These are phyloP conservation scores for Opeltia flavorubescens DNA, from an alignment of 495 filamentous ascomycete species.

Conservation along the genomic window DNA sequence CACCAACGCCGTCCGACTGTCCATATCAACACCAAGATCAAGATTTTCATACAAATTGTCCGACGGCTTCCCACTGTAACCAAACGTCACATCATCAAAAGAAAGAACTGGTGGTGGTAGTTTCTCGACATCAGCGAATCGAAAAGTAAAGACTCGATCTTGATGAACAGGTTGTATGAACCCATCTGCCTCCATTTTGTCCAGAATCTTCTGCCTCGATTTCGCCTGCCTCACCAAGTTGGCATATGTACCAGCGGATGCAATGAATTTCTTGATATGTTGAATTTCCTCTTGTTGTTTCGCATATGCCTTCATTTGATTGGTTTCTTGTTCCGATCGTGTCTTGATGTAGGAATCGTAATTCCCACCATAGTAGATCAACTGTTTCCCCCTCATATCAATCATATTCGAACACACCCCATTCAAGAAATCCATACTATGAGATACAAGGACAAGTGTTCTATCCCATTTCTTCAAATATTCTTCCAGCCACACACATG, in stretches of 20 bases:
- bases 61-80: constrained; percentile 76
- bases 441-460: constrained; percentile 92
- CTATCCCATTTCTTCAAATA: constrained; percentile 99
- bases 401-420: constrained; percentile 98
- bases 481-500: constrained; percentile 98
- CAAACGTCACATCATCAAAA: constrained; percentile 95
- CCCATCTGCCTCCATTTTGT: constrained; percentile 99
- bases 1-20: constrained; percentile 90
- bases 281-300: constrained; percentile 99
- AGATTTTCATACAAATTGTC: constrained; percentile 94
- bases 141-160: constrained; percentile 93
- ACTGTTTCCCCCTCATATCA: constrained; percentile 82
- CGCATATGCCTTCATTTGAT: constrained; percentile 95
- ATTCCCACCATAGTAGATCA: constrained; percentile 99
- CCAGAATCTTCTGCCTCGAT: constrained; percentile 97
- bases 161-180: constrained; percentile 81
- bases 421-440: constrained; percentile 98
- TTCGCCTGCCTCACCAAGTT: constrained; percentile 98
- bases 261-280: constrained; percentile 99
- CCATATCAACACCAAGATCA: constrained; percentile 98
- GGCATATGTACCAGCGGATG: constrained; percentile 97
- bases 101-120: constrained; percentile 91
- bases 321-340: constrained; percentile 81
- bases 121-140: constrained; percentile 97
- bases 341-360: constrained; percentile 99